phyloP scores from a whole-genome alignment of 805 yeast species.

The Ogataea ganodermae region DNA sequence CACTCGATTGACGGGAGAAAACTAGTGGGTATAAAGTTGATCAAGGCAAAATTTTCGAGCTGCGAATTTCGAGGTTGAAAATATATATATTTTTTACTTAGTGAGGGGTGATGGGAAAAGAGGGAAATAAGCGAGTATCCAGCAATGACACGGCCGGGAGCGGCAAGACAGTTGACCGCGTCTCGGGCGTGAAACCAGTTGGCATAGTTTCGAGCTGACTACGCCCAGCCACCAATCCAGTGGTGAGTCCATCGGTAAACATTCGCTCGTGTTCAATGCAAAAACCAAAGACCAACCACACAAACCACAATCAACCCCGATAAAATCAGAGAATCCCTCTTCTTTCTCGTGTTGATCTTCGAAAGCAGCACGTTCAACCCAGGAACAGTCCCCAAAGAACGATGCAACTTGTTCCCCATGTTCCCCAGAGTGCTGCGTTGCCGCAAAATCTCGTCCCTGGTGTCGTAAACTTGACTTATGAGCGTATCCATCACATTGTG shows the following conservation, averaged over 20 bases:
- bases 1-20: not conserved
- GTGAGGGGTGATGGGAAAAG: too few relatives aligned
- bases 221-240: too few relatives aligned
- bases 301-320: slow-evolving; percentile 74
- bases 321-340: slow-evolving; percentile 83
- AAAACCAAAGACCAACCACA: slow-evolving; percentile 58
- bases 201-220: too few relatives aligned
- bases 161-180: too few relatives aligned
- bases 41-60: not conserved
- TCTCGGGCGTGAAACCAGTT: too few relatives aligned
- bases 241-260: not conserved
- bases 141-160: too few relatives aligned
- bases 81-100: too few relatives aligned
- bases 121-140: too few relatives aligned
- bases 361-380: slow-evolving; percentile 76
- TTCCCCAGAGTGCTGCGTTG: slow-evolving; percentile 67
- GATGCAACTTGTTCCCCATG: slow-evolving; percentile 64
- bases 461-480: slow-evolving; percentile 81
- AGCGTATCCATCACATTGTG: slow-evolving; percentile 77
- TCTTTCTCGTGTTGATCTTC: slow-evolving; percentile 84
- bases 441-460: slow-evolving; percentile 78
- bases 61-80: too few relatives aligned
- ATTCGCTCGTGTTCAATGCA: slow-evolving; percentile 13
- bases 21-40: not conserved
- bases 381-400: slow-evolving; percentile 70